Evolutionary conservation across 768 basidiomycete genomes (phyloP).

Genomic region (Lyophyllum shimeji): DNA sequence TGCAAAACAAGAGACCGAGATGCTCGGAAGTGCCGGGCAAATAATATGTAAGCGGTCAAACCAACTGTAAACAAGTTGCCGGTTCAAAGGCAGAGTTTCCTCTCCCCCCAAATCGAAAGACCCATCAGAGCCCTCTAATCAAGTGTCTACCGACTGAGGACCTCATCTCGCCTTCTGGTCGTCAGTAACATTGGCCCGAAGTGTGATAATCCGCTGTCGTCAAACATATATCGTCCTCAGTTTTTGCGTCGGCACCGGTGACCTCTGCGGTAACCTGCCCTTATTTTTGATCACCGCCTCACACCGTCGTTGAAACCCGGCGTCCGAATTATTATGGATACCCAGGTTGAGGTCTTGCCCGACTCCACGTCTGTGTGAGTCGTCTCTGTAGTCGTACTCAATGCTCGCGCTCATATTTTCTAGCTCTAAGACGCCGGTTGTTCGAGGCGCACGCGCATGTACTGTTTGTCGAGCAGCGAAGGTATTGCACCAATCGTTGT

Average conservation of each 20-base stretch:
- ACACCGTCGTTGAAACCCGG: slow-evolving; percentile 36
- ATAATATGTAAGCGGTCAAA: slow-evolving; percentile 31
- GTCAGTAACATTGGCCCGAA: slow-evolving; percentile 3
- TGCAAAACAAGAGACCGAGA: slow-evolving; percentile 17
- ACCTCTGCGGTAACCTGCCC: slow-evolving; percentile 16
- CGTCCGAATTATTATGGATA: slow-evolving; percentile 31
- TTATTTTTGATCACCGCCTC: slow-evolving; percentile 41
- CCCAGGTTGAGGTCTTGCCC: slow-evolving; percentile 31
- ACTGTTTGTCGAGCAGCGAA: slow-evolving; percentile 86
- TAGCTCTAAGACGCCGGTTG: slow-evolving; percentile 45
- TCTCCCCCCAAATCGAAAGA: slow-evolving; percentile 8
- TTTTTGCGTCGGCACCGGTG: slow-evolving; percentile 9
- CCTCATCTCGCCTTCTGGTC: slow-evolving; percentile 6
- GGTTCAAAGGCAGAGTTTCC: slow-evolving; percentile 19
- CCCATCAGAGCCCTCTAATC: slow-evolving; percentile 15
- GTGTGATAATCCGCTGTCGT: background rate
- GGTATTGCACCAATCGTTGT: slow-evolving; percentile 36
- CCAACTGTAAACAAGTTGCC: slow-evolving; percentile 35
- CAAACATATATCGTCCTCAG: slow-evolving; percentile 8
- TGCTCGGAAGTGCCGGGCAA: slow-evolving; percentile 22
- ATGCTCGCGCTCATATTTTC: slow-evolving; percentile 4
- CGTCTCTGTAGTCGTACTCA: slow-evolving; percentile 1
- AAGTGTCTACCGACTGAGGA: slow-evolving; percentile 16
- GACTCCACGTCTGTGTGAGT: slow-evolving; percentile 35
- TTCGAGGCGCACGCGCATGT: slow-evolving; percentile 66